Evolutionary conservation across 2,329 filamentous ascomycete species (phyloP).

Genomic region (Penicillium verrucosum): DNA sequence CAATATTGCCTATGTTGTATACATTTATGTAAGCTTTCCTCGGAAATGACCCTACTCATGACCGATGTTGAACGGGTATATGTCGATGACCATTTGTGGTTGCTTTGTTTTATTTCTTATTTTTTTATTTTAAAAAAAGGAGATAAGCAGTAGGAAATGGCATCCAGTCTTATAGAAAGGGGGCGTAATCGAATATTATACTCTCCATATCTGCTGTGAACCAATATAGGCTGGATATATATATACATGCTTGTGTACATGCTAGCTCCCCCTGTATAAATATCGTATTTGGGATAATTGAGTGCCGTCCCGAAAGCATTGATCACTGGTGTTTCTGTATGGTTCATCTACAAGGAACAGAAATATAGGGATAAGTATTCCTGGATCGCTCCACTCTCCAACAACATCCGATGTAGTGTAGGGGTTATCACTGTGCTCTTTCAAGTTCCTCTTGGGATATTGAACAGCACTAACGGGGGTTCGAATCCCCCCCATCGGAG

Average conservation of each 20-base stretch:
- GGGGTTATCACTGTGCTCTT: conserved; percentile 8
- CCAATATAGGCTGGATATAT: not conserved
- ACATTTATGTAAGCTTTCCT: no score
- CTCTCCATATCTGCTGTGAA: no score
- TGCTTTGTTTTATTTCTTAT: no score
- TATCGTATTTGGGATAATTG: not conserved
- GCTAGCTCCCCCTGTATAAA: not conserved
- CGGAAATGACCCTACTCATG: no score
- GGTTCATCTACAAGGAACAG: not conserved
- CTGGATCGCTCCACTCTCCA: not conserved
- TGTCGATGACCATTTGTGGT: not conserved
- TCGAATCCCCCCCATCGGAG: conserved; percentile 7
- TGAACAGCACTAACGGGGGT: conserved; percentile 4
- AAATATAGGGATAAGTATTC: no score
- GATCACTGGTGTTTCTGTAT: not conserved
- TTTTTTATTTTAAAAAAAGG: no score
- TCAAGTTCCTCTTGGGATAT: not conserved
- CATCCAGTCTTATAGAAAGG: no score
- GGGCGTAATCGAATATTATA: no score
- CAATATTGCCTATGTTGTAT: no score
- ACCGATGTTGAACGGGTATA: not conserved
- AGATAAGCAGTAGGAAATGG: no score
- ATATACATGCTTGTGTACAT: not conserved
- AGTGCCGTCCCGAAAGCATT: not conserved
- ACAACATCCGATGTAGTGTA: conserved; percentile 5